Base-by-base conservation (phyloP, 192 early-diverging fungal genomes). In the Rhizophlyctis rosea region DNA sequence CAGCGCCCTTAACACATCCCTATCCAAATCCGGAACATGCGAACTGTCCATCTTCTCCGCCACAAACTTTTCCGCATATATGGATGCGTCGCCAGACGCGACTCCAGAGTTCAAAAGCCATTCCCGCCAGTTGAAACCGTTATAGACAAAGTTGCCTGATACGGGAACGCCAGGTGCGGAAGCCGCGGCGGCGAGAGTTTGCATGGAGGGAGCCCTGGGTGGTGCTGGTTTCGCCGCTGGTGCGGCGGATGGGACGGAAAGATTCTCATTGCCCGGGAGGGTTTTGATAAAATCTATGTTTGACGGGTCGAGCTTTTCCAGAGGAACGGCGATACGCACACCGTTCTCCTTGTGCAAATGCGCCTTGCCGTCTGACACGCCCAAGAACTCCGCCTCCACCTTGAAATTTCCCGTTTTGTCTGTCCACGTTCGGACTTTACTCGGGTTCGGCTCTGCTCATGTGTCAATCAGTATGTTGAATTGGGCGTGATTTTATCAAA, bases 331-430 rank as follows among this genome's bases (percentile, higher is more conserved):
- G 69, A 99, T 98, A 49, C 86, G 94, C 54, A 94, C 93, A 59
- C 93, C 92, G 70, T 99, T 99, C 3, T 85, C 73, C 68, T 99
- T 99, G 73, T 96, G 94, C 50, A 99, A 70, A 24, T 95, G 89
- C 33, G 94, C 86, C 59, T 92, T 90, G 54, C 89, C 90, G n/a
- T 95, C 89, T 23, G 75, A 54, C 54, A 90, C 83, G 28, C 78
- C 71, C 18, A 98, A 34, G 33, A 88, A 96, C 70, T 91, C 85
- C 5, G 96, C 96, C 32, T 98, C 91, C 1, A 96, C 93, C 48
- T 81, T 91, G 78, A 95, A 98, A 1, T 90, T 75, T 55, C 93
- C 95, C 3, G 90, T 84, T 27, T 88, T 80, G 69, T 99, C 96
- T 0, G 90, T 95, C 96, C 95, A 99, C 51, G 81, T 90, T 47